phyloP scores from a whole-genome alignment of 805 yeast species.

The Sugiyamaella smithiae region DNA sequence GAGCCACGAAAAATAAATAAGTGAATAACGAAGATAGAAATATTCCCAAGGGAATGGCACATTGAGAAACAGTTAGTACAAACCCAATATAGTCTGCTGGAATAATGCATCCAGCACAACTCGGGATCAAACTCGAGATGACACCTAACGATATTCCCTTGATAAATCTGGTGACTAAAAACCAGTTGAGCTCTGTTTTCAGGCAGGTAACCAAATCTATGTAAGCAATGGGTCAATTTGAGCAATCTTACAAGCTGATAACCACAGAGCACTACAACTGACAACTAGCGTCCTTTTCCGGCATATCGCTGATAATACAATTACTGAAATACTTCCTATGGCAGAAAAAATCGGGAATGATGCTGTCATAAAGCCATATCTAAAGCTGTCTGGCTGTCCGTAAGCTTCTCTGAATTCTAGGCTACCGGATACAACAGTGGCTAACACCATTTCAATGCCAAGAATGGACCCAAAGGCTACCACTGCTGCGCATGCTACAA shows the following conservation, averaged over 20 bases:
- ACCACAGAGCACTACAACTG: not conserved
- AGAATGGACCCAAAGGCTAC: not conserved
- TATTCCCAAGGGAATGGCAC: constrained; percentile 10
- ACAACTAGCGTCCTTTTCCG: not conserved
- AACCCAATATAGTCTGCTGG: not conserved
- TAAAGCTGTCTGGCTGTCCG: not conserved
- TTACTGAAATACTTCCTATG: not conserved
- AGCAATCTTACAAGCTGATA: not conserved
- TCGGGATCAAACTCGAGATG: not conserved
- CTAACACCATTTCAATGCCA: not conserved
- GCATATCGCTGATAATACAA: not conserved
- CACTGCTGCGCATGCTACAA: not conserved
- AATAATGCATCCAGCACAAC: not conserved
- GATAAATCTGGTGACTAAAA: not conserved
- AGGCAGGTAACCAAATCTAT: not conserved
- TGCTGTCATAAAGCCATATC: not conserved
- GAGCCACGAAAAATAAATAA: not conserved
- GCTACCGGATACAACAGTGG: not conserved
- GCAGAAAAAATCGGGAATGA: not conserved
- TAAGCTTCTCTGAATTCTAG: not conserved
- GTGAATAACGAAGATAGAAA: not conserved
- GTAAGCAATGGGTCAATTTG: too few species aligned
- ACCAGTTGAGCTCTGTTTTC: not conserved
- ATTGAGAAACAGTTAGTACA: constrained; percentile 2
- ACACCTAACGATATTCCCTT: not conserved